Percentiles rank a stretch among this genome's conserved stretches.
These are phyloP conservation scores for Hygrocybe punicea DNA, from an alignment of 768 basidiomycete genomes.

Conservation along the genomic window DNA sequence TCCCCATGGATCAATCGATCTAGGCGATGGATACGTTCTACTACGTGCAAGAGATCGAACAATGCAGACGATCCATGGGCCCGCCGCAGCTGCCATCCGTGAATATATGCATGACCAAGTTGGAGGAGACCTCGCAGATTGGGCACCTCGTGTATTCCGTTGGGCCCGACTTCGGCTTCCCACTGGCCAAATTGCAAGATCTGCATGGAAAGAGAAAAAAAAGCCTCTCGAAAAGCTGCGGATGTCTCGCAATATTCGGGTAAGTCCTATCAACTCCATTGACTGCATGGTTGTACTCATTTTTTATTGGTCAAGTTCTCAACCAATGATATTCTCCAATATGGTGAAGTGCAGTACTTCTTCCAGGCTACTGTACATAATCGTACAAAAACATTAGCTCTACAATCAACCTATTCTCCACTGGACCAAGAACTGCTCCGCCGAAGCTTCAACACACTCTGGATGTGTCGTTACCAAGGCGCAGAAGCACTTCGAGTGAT, in stretches of 20 bases:
- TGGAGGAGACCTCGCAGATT: slow-evolving; percentile 8
- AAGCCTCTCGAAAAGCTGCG: neutral
- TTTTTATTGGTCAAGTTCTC: slow-evolving; percentile 3
- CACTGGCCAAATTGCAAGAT: slow-evolving; percentile 22
- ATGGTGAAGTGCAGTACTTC: slow-evolving; percentile 18
- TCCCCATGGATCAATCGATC: neutral
- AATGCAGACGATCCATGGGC: neutral
- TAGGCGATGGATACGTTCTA: slow-evolving; percentile 2
- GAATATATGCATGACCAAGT: neutral
- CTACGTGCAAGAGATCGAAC: slow-evolving; percentile 2
- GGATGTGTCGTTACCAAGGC: slow-evolving; percentile 12
- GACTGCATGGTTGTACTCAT: neutral
- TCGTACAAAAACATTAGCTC: too few species aligned
- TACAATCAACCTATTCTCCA: too few species aligned
- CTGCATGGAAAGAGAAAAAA: slow-evolving; percentile 17
- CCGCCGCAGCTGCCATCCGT: slow-evolving; percentile 20
- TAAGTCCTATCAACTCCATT: neutral
- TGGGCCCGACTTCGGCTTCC: slow-evolving; percentile 25
- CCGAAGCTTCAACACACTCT: neutral
- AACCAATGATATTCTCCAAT: neutral
- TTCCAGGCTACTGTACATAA: slow-evolving; percentile 8
- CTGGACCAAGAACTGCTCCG: too few species aligned
- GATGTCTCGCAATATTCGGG: slow-evolving; percentile 1
- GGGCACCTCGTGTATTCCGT: slow-evolving; percentile 8
- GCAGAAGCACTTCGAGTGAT: slow-evolving; percentile 5